Conservation (phyloP, 176 grass and related monocot genomes). For the Calamus simplicifolius region DNA sequence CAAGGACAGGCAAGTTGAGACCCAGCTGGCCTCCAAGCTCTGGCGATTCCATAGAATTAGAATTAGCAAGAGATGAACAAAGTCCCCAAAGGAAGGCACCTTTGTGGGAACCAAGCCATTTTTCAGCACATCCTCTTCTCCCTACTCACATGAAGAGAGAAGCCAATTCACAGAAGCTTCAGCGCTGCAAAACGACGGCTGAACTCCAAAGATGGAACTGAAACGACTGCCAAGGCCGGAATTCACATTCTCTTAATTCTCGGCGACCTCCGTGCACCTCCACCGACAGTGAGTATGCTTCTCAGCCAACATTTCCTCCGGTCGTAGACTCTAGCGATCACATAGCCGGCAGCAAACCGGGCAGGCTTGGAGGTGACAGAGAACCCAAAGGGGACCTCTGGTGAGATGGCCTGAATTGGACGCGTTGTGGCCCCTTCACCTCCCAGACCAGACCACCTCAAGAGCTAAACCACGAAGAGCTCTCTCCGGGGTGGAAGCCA, state of each 20-base stretch:
- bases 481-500: slow-evolving; percentile 5
- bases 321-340: slow-evolving; percentile 55
- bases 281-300: slow-evolving; percentile 52
- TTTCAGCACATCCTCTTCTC: slow-evolving; percentile 6
- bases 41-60: slow-evolving; percentile 26
- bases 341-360: slow-evolving; percentile 68
- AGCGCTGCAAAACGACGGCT: slow-evolving; percentile 25
- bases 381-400: slow-evolving; percentile 48
- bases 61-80: slow-evolving; percentile 25
- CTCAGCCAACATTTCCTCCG: slow-evolving; percentile 52
- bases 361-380: slow-evolving; percentile 45
- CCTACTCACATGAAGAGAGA: slow-evolving; percentile 29
- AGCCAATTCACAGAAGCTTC: slow-evolving; percentile 58
- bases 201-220: slow-evolving; percentile 19
- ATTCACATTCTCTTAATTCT: neutral
- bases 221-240: slow-evolving; percentile 8
- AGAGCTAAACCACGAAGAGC: neutral
- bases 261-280: slow-evolving; percentile 20
- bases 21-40: slow-evolving; percentile 23
- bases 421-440: slow-evolving; percentile 46
- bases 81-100: neutral
- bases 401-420: slow-evolving; percentile 77
- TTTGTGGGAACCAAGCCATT: slow-evolving; percentile 38
- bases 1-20: slow-evolving; percentile 19
- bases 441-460: no score